Base-by-base conservation (phyloP, 148 eudicot genomes). In the Fallopia convolvulus region DNA sequence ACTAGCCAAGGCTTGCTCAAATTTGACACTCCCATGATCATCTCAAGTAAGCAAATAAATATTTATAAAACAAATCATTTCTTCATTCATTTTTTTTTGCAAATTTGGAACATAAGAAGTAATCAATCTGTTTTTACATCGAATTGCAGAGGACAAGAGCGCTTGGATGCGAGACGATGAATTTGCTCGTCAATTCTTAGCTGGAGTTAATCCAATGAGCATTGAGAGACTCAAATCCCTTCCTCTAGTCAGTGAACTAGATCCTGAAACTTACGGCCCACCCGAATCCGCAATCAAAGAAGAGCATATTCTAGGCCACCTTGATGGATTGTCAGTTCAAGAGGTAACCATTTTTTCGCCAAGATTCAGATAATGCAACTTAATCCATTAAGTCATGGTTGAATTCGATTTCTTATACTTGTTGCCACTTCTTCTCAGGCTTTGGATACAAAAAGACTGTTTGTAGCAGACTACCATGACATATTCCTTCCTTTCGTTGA, bases 101-200 rank as follows among this genome's bases (percentile, higher is more conserved):
- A 8, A 2, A 1, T 17, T 32, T 32, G 32, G 40, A 33, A 40
- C 12, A 5, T 3, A 17, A 42, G 15, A 72, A 72, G 15, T 72
- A 44, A 73, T 21, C 33, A 0, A 4, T 73, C 47, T 48, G 15
- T 46, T 39, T 10, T 73, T 21, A 18, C 20, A 41, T 40, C 40
- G 10, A 32, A 68, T 52, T 84, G 48, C 90, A 94, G 99, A 88
- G 94, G 99, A 94, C 82, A 92, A 88, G 58, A 84, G 84, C 76
- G 97, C 99, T 8, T 94, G 99, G 97, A 80, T 92, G 86, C 79
- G 99, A 76, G 99, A 94, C 78, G 99, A 94, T 77, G 99, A 94
- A 82, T 94, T 94, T 85, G 99, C 89, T 18, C 85, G 99, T 12
- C 97, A 94, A 81, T 92, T 88, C 73, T 30, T 94, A 50, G 97